Evolutionary conservation across 345 rosid genomes (phyloP).

Genomic region (Camelina laxa): DNA sequence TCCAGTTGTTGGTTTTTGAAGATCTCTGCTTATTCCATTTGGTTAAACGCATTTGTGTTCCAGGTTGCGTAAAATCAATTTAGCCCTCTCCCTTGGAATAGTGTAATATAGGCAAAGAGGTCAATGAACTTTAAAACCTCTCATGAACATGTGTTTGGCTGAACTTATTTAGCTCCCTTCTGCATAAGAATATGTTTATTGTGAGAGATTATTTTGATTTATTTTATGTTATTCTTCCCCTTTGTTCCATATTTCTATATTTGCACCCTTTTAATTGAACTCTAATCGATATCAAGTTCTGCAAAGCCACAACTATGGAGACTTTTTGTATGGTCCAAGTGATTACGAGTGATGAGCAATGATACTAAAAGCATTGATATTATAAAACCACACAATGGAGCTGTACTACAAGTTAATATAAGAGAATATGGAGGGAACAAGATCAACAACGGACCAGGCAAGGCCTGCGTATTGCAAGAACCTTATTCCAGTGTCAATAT

Average conservation of each 20-base stretch:
- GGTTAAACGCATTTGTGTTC: slow-evolving; percentile 42
- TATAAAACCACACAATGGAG: not conserved
- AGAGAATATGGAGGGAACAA: slow-evolving; percentile 76
- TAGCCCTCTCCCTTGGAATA: slow-evolving; percentile 35
- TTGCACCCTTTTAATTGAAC: not conserved
- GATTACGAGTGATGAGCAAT: not conserved
- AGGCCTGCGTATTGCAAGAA: slow-evolving; percentile 93
- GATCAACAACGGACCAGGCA: slow-evolving; percentile 97
- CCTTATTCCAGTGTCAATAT: slow-evolving; percentile 85
- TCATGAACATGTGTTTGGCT: slow-evolving; percentile 41
- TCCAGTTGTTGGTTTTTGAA: slow-evolving; percentile 42
- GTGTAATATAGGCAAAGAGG: slow-evolving; percentile 47
- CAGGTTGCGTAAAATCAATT: slow-evolving; percentile 35
- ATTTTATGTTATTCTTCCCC: slow-evolving; percentile 6
- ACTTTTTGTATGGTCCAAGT: not conserved
- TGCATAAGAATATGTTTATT: slow-evolving; percentile 36
- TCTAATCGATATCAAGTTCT: not conserved
- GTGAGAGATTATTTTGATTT: slow-evolving; percentile 29
- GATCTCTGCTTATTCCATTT: slow-evolving; percentile 42
- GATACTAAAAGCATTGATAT: not conserved
- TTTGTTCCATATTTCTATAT: slow-evolving; percentile 6
- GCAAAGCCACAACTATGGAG: not conserved
- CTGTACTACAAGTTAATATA: slow-evolving; percentile 54
- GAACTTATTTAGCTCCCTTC: slow-evolving; percentile 34
- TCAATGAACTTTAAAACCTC: slow-evolving; percentile 24